Conservation (phyloP, 371 early-diverging fungal genomes). For the Nosema muscidifuracis region DNA sequence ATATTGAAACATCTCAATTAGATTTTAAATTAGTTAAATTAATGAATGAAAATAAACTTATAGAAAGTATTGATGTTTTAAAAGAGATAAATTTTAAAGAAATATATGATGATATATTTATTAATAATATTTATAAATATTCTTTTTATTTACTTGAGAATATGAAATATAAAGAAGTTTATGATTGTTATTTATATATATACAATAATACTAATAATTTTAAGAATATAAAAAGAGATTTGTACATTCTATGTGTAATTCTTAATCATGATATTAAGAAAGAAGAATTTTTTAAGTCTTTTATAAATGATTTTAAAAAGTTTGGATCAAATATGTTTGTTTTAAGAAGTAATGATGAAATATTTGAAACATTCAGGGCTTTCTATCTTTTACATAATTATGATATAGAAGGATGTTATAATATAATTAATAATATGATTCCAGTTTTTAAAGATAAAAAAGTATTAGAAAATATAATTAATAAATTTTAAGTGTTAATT, state of each 20-base stretch:
- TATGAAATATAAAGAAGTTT: slow-evolving; percentile 18
- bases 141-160: slow-evolving; percentile 2
- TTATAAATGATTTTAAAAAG: slow-evolving; percentile 27
- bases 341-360: slow-evolving; percentile 21
- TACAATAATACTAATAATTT: not conserved
- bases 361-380: slow-evolving; percentile 29
- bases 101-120: slow-evolving; percentile 6
- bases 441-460: not conserved
- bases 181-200: slow-evolving; percentile 9
- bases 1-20: slow-evolving; percentile 4
- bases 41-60: not conserved
- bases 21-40: slow-evolving; percentile 26
- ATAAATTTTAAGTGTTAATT: too few species aligned
- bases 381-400: slow-evolving; percentile 45
- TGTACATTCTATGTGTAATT: slow-evolving; percentile 38
- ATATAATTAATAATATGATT: not conserved
- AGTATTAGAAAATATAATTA: not conserved
- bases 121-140: slow-evolving; percentile 22
- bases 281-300: slow-evolving; percentile 7
- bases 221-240: not conserved
- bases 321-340: slow-evolving; percentile 33
- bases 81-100: not conserved
- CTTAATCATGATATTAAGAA: slow-evolving; percentile 32
- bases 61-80: slow-evolving; percentile 1
- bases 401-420: slow-evolving; percentile 14